A percentile compares a stretch with the other conserved stretches of the same genome.
Conservation (phyloP, 2,329 filamentous ascomycete species). For the Onygena corvina region DNA sequence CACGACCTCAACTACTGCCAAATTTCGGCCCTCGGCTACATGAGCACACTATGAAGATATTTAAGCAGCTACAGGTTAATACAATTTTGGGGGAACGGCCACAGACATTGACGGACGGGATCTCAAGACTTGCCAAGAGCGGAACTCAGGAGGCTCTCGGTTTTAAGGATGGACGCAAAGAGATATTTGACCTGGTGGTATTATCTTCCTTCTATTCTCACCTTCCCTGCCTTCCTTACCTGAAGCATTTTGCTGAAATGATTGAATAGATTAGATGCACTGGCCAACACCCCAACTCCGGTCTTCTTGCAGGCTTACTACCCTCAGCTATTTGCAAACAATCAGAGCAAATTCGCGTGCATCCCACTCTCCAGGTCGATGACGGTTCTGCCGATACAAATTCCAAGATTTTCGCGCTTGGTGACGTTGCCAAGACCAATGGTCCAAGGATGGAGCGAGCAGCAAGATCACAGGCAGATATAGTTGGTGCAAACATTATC, state of each 20-base stretch:
- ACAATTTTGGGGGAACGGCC: slow-evolving; percentile 15
- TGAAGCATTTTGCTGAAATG: neutral
- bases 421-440: slow-evolving; percentile 47
- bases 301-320: slow-evolving; percentile 23
- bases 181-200: slow-evolving; percentile 12
- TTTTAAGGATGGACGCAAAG: slow-evolving; percentile 11
- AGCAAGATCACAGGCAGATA: slow-evolving; percentile 41
- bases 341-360: slow-evolving; percentile 43
- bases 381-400: slow-evolving; percentile 14
- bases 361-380: slow-evolving; percentile 45
- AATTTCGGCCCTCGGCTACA: slow-evolving; percentile 25
- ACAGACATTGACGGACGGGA: slow-evolving; percentile 3
- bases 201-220: neutral
- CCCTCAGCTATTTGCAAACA: slow-evolving; percentile 35
- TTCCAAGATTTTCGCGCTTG: slow-evolving; percentile 47
- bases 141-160: slow-evolving; percentile 5
- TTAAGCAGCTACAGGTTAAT: slow-evolving; percentile 17
- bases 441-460: slow-evolving; percentile 43
- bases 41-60: slow-evolving; percentile 28
- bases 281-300: slow-evolving; percentile 11
- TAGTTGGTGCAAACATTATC: slow-evolving; percentile 46
- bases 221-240: neutral
- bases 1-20: slow-evolving; percentile 21
- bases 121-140: slow-evolving; percentile 1
- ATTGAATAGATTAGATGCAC: slow-evolving; percentile 24